These are phyloP conservation scores for Bothriochloa decipiens DNA, from an alignment of 176 grass and related monocot species.

Conservation along the genomic window DNA sequence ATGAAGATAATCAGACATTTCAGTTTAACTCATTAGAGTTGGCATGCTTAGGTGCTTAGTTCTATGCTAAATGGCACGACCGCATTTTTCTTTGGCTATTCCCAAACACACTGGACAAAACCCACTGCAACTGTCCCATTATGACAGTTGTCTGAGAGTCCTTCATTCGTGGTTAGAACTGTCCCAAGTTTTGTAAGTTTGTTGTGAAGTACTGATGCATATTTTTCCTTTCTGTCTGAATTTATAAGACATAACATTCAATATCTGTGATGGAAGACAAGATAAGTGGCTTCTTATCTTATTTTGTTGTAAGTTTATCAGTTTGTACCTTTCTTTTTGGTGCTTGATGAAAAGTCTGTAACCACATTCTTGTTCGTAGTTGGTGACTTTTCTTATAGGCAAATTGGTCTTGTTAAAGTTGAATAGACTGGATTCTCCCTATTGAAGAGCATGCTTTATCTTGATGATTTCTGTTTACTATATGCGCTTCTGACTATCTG, in stretches of 20 bases:
- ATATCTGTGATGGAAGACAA: neutral
- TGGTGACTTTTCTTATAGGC: neutral
- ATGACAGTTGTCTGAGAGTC: neutral
- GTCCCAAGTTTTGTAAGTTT: neutral
- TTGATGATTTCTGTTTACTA: neutral
- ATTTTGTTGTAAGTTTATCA: neutral
- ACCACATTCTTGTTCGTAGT: too few species aligned
- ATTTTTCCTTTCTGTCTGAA: neutral
- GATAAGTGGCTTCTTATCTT: neutral
- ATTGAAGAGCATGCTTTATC: neutral
- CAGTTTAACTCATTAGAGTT: neutral
- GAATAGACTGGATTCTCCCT: neutral
- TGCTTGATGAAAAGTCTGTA: neutral
- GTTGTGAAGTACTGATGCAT: neutral
- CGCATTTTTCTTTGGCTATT: neutral
- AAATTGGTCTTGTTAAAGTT: neutral
- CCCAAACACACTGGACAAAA: neutral
- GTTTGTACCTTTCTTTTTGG: neutral
- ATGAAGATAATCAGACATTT: neutral
- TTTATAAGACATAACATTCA: neutral
- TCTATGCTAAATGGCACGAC: neutral
- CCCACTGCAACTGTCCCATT: neutral
- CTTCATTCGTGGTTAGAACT: neutral
- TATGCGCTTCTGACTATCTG: neutral
- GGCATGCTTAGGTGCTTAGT: conserved; percentile 3